phyloP scores from a whole-genome alignment of 345 rosid species.

The rapeseed (Brassica napus) region DNA sequence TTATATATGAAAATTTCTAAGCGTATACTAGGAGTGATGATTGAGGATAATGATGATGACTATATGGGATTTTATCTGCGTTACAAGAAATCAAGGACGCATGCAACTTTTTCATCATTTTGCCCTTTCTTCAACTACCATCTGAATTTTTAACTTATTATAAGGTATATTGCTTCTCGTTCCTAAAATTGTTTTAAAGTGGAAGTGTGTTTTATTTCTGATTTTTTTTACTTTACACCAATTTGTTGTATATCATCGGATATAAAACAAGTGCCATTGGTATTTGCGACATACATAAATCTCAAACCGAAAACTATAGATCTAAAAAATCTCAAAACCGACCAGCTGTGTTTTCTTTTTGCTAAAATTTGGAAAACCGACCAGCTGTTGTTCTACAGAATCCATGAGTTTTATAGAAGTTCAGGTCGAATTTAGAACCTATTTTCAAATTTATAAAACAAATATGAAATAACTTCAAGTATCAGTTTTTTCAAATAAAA shows the following conservation, averaged over 20 bases:
- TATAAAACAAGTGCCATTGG: not conserved
- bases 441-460: not conserved
- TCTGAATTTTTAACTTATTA: conserved; percentile 7
- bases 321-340: not conserved
- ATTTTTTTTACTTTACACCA: not conserved
- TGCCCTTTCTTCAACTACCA: conserved; percentile 45
- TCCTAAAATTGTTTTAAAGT: conserved; percentile 1
- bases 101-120: conserved; percentile 46
- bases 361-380: not conserved
- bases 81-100: conserved; percentile 46
- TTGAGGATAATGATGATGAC: conserved; percentile 39
- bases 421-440: not conserved
- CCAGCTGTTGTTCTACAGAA: not conserved
- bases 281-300: not conserved
- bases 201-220: not conserved
- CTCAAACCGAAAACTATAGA: not conserved
- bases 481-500: not conserved
- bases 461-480: not conserved
- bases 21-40: conserved; percentile 27
- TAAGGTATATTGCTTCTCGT: conserved; percentile 7
- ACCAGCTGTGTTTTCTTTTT: not conserved
- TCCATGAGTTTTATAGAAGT: not conserved
- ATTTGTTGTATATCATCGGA: not conserved
- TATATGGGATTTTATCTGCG: conserved; percentile 43
- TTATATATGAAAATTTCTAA: conserved; percentile 11